Evolutionary conservation across 1,284 basidiomycete genomes (phyloP).

Genomic region (Melampsora occidentalis): DNA sequence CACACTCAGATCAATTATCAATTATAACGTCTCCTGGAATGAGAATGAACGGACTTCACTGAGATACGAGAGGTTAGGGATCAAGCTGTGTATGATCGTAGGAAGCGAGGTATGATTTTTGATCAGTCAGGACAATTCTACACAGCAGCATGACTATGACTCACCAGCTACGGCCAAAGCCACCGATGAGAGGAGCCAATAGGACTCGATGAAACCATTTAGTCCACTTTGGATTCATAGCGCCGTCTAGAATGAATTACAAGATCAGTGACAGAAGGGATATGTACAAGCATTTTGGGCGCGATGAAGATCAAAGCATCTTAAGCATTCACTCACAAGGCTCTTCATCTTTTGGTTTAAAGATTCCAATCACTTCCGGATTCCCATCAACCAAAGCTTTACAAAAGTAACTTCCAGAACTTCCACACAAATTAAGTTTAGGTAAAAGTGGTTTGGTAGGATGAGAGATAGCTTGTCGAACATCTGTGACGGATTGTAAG

Average conservation of each 20-base stretch:
- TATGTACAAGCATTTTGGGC: too few species aligned
- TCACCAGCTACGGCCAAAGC: slow-evolving; percentile 40
- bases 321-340: slow-evolving; percentile 54
- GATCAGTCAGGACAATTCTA: slow-evolving; percentile 31
- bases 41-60: slow-evolving; percentile 54
- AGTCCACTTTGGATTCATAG: slow-evolving; percentile 77
- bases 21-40: neutral
- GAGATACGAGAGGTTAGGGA: slow-evolving; percentile 47
- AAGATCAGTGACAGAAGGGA: too few species aligned
- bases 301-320: slow-evolving; percentile 55
- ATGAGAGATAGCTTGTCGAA: slow-evolving; percentile 67
- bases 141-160: neutral
- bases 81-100: slow-evolving; percentile 19
- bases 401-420: slow-evolving; percentile 81
- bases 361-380: slow-evolving; percentile 58
- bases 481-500: slow-evolving; percentile 63
- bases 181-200: slow-evolving; percentile 49
- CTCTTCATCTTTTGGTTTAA: slow-evolving; percentile 87
- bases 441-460: slow-evolving; percentile 75
- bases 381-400: slow-evolving; percentile 64
- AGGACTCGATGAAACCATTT: slow-evolving; percentile 85
- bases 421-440: slow-evolving; percentile 81
- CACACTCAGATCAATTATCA: neutral
- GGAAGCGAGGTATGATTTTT: neutral
- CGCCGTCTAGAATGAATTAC: slow-evolving; percentile 41